Base-by-base conservation (phyloP, 108 stramenopile species). In the Cyclostephanos tholiformis region DNA sequence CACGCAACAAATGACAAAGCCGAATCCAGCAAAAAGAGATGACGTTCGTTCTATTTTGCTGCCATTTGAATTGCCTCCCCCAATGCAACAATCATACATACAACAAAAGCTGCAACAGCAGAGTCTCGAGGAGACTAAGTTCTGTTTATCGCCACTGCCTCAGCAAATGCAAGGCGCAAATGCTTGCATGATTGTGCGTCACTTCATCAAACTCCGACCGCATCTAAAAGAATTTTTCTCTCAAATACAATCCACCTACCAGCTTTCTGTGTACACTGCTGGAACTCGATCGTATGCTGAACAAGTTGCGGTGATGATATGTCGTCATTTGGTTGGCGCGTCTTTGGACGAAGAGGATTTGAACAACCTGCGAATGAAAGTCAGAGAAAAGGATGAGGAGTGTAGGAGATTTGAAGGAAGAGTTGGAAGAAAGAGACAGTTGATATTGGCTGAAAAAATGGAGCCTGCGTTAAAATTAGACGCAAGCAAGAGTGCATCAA, bases 251-350 rank as follows among this genome's bases (percentile, higher is more conserved):
- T 69, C 77, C 14, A 76, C 52, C 36, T 96, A 92, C 80, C 91
- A 96, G 71, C 29, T 96, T 4, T 85, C 89, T 8, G 85, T 96
- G 12, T 96, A 96, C 72, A 96, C 95, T 29, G 95, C 95, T 16
- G 95, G 95, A 44, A 94, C 92, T 14, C 79, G 91, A 30, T 70
- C 86, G n/a, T 96, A 96, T 75, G 95, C 95, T 0, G 91, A 94
- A 76, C 84, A 90, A 77, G 87, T 96, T 65, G 86, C 90, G 4
- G 77, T 90, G 30, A 82, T 94, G 58, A 77, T 96, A 23, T 84
- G 88, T 70, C 86, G 93, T 36, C 78, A 88, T 67, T 65, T 91
- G 71, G 87, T 88, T 0, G 89, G 88, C 13, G 69, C 84, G 2
- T 36, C 58, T 4, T 56, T 72, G 48, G 81, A 82, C 66, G 76